phyloP scores from a whole-genome alignment of 768 basidiomycete species.

The Collybiopsis confluens region DNA sequence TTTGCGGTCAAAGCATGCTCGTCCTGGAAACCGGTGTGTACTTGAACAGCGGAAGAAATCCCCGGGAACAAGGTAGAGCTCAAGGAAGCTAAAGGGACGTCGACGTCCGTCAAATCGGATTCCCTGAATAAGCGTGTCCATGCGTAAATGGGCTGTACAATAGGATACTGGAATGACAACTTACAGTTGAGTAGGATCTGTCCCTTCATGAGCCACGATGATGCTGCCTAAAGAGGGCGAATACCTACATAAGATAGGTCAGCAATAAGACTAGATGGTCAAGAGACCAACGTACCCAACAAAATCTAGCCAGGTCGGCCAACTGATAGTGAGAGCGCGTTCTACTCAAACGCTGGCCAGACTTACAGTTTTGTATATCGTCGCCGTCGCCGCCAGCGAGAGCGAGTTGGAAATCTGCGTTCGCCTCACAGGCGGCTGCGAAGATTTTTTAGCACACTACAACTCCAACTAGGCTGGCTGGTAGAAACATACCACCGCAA shows the following conservation, averaged over 20 bases:
- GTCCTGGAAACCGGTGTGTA: conserved; percentile 39
- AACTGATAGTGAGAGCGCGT: too few relatives aligned
- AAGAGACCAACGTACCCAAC: background rate
- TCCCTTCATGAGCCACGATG: conserved; percentile 44
- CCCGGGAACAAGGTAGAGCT: conserved; percentile 40
- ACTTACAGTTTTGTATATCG: conserved; percentile 32
- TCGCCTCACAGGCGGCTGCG: background rate
- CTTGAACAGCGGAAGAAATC: conserved; percentile 25
- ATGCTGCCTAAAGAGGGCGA: conserved; percentile 33
- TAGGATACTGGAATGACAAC: conserved; percentile 9
- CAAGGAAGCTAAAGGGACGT: conserved; percentile 25
- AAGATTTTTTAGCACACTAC: background rate
- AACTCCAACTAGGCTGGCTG: background rate
- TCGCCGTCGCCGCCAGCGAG: conserved; percentile 34
- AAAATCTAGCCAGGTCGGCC: background rate
- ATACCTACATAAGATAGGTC: conserved; percentile 35
- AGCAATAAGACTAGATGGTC: too few relatives aligned
- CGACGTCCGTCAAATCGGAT: conserved; percentile 35
- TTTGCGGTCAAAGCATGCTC: conserved; percentile 27
- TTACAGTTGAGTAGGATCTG: conserved; percentile 36
- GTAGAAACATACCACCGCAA: conserved; percentile 31
- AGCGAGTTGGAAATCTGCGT: background rate
- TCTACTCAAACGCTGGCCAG: background rate
- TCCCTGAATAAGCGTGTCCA: conserved; percentile 16
- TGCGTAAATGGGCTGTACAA: background rate